Conservation (phyloP, 768 basidiomycete genomes). For the Rhizopogon vulgaris region DNA sequence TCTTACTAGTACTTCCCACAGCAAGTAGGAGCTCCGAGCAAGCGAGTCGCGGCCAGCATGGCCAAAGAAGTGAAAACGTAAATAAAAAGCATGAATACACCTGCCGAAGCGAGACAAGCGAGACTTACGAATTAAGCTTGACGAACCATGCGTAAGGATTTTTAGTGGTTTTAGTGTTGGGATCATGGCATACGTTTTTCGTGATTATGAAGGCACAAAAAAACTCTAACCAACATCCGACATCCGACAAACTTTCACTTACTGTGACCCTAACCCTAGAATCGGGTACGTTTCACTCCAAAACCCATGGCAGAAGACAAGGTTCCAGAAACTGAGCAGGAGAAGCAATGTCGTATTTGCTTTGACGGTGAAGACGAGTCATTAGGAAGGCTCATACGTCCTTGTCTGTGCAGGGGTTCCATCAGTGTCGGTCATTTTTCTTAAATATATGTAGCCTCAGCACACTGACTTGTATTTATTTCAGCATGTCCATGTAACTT, state of each 20-base stretch:
- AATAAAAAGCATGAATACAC: background rate
- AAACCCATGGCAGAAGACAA: slow-evolving; percentile 6
- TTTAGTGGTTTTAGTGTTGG: background rate
- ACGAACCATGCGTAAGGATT: background rate
- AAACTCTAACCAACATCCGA: no score
- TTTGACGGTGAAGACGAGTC: slow-evolving; percentile 58
- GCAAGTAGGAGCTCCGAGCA: background rate
- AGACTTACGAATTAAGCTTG: background rate
- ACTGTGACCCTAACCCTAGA: no score
- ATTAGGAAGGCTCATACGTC: slow-evolving; percentile 74
- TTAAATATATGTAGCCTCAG: background rate
- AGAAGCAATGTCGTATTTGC: slow-evolving; percentile 82
- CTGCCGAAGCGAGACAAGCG: background rate
- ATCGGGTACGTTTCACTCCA: background rate
- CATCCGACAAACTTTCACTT: no score
- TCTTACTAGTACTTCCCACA: background rate
- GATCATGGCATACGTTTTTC: background rate
- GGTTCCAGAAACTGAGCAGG: slow-evolving; percentile 21
- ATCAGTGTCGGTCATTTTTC: slow-evolving; percentile 46
- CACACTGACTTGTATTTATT: slow-evolving; percentile 7
- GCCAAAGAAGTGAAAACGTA: background rate
- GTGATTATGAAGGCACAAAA: no score
- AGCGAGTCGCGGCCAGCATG: no score
- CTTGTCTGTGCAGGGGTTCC: slow-evolving; percentile 63
- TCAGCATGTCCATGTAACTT: slow-evolving; percentile 76